These are phyloP conservation scores for Aspergillus coremiiformis DNA, from an alignment of 495 filamentous ascomycete species.

Conservation along the genomic window DNA sequence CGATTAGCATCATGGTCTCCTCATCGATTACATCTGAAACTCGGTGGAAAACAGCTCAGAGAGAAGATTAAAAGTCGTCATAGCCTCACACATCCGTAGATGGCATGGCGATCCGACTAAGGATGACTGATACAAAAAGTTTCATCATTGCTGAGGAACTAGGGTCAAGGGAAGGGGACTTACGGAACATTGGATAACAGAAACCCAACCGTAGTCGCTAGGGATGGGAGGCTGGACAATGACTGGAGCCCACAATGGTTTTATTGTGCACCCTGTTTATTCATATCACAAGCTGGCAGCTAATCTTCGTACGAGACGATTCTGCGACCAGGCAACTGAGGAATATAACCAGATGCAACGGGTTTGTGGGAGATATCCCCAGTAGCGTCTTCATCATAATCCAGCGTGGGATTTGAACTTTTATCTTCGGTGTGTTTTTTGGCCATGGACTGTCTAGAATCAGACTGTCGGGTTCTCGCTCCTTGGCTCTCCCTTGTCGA, in stretches of 20 bases:
- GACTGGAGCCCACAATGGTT: not conserved
- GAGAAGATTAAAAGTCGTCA: slow-evolving; percentile 33
- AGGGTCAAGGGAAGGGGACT: slow-evolving; percentile 1
- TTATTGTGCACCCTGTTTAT: not conserved
- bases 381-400: slow-evolving; percentile 9
- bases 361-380: not conserved
- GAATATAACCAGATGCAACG: not conserved
- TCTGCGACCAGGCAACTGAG: slow-evolving; percentile 22
- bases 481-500: not conserved
- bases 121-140: slow-evolving; percentile 36
- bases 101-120: slow-evolving; percentile 44
- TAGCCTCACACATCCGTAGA: slow-evolving; percentile 33
- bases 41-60: slow-evolving; percentile 19
- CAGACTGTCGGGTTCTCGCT: not conserved
- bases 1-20: not conserved
- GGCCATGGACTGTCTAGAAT: not conserved
- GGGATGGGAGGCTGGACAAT: not conserved
- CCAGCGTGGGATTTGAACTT: slow-evolving; percentile 1
- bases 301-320: slow-evolving; percentile 39
- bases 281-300: not conserved
- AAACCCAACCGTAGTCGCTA: not conserved
- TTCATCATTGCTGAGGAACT: slow-evolving; percentile 29
- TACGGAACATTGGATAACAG: not conserved
- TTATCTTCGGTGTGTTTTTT: not conserved
- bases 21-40: not conserved